Evolutionary conservation across 1,284 basidiomycete species (phyloP).

Genomic region (Cryptococcus sp.): DNA sequence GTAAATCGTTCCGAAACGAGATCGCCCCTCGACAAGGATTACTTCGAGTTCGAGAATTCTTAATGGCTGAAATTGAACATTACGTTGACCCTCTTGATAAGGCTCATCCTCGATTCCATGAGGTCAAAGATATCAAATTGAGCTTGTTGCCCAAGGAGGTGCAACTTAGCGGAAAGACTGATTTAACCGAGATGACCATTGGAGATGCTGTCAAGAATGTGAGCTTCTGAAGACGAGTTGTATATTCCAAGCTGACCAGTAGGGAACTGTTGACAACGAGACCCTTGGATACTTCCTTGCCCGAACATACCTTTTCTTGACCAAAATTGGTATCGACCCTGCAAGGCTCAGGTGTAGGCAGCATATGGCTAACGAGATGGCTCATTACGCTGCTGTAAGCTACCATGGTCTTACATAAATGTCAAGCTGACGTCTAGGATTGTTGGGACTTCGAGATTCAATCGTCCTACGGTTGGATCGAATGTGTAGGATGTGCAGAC

Average conservation of each 20-base stretch:
- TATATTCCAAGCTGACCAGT: constrained; percentile 10
- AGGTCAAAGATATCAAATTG: constrained; percentile 72
- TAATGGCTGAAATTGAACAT: constrained; percentile 99
- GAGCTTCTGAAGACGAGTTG: background rate
- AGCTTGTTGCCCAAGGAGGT: constrained; percentile 76
- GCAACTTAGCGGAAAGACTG: constrained; percentile 71
- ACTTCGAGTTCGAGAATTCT: constrained; percentile 94
- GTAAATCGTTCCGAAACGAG: constrained; percentile 95
- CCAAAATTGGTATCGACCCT: constrained; percentile 91
- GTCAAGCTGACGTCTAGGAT: constrained; percentile 52
- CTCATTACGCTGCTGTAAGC: constrained; percentile 79
- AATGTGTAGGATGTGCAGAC: constrained; percentile 99
- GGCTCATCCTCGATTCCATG: constrained; percentile 74
- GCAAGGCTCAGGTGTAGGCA: constrained; percentile 84
- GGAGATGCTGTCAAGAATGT: constrained; percentile 76
- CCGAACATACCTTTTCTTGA: constrained; percentile 83
- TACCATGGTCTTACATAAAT: background rate
- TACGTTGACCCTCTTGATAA: constrained; percentile 96
- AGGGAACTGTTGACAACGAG: constrained; percentile 89
- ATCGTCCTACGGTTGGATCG: constrained; percentile 93
- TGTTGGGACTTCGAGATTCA: constrained; percentile 99
- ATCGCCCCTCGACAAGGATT: constrained; percentile 95
- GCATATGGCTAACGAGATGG: constrained; percentile 98
- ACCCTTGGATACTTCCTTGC: constrained; percentile 97
- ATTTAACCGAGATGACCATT: constrained; percentile 65